phyloP scores from a whole-genome alignment of 2,329 filamentous ascomycete species.

The Penicillium hesseltinei region DNA sequence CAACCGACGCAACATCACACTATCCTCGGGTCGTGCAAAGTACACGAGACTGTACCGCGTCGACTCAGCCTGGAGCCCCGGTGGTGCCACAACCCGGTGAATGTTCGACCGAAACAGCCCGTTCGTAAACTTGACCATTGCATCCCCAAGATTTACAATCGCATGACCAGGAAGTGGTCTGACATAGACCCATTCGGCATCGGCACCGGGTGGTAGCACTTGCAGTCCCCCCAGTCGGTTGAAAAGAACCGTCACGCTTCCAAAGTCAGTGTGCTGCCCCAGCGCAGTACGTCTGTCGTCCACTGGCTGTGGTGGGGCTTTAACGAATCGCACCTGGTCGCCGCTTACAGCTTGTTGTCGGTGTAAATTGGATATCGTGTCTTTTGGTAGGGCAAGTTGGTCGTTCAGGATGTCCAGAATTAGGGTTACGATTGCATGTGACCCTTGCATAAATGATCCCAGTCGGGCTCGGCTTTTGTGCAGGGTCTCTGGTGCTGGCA shows the following conservation, averaged over 20 bases:
- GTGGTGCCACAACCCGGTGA: constrained; percentile 52
- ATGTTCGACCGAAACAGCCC: constrained; percentile 43
- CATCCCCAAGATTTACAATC: constrained; percentile 47
- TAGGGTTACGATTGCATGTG: constrained; percentile 48
- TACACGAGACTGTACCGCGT: constrained; percentile 56
- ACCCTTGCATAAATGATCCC: constrained; percentile 45
- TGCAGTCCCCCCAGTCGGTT: constrained; percentile 57
- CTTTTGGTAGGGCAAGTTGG: constrained; percentile 43
- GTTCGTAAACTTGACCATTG: constrained; percentile 46
- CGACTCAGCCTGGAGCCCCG: constrained; percentile 45
- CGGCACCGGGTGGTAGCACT: constrained; percentile 46
- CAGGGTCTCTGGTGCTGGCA: constrained; percentile 47
- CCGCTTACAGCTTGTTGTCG: constrained; percentile 44
- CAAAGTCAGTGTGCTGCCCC: constrained; percentile 58
- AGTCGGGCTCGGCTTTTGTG: constrained; percentile 37
- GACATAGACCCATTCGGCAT: constrained; percentile 53
- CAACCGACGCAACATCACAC: constrained; percentile 44
- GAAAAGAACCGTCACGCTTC: constrained; percentile 56
- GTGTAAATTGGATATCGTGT: constrained; percentile 49
- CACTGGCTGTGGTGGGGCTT: constrained; percentile 48
- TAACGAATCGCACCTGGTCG: constrained; percentile 56
- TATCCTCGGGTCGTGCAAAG: constrained; percentile 53
- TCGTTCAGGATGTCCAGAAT: constrained; percentile 47
- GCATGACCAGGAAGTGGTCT: constrained; percentile 50
- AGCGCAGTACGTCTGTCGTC: constrained; percentile 46